Evolutionary conservation across 208 protist species (phyloP).

Genomic region (Wallacemonas collosoma): DNA sequence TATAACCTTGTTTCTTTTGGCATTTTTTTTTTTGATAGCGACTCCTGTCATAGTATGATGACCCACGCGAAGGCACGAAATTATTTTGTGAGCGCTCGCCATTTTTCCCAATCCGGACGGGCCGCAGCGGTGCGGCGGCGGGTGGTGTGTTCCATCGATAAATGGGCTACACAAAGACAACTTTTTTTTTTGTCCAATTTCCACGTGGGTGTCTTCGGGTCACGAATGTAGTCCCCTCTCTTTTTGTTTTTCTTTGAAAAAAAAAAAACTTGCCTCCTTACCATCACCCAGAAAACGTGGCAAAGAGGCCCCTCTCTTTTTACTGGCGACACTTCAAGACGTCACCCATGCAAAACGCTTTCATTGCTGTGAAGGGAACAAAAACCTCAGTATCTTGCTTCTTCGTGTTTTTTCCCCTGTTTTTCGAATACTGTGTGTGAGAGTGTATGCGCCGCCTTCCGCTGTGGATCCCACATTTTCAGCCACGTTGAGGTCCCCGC

Average conservation of each 20-base stretch:
- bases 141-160: too few relatives aligned
- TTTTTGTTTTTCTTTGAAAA: conserved; percentile 9
- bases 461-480: too few relatives aligned
- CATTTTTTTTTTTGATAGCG: conserved; percentile 26
- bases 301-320: conserved; percentile 2
- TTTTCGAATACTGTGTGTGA: too few relatives aligned
- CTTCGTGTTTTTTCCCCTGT: too few relatives aligned
- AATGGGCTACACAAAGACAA: too few relatives aligned
- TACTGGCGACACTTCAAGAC: conserved; percentile 18
- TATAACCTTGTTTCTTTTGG: conserved; percentile 7
- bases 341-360: not conserved
- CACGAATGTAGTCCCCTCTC: too few relatives aligned
- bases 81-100: not conserved
- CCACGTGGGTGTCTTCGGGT: too few relatives aligned
- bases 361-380: not conserved
- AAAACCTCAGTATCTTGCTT: not conserved
- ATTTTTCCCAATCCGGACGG: not conserved
- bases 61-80: not conserved
- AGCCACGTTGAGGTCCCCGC: too few relatives aligned
- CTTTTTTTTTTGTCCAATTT: too few relatives aligned
- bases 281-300: not conserved
- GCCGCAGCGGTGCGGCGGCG: too few relatives aligned
- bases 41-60: not conserved
- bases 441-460: too few relatives aligned
- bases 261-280: not conserved